These are phyloP conservation scores for Dactylorhiza incarnata DNA, from an alignment of 106 monocot species.

Conservation along the genomic window DNA sequence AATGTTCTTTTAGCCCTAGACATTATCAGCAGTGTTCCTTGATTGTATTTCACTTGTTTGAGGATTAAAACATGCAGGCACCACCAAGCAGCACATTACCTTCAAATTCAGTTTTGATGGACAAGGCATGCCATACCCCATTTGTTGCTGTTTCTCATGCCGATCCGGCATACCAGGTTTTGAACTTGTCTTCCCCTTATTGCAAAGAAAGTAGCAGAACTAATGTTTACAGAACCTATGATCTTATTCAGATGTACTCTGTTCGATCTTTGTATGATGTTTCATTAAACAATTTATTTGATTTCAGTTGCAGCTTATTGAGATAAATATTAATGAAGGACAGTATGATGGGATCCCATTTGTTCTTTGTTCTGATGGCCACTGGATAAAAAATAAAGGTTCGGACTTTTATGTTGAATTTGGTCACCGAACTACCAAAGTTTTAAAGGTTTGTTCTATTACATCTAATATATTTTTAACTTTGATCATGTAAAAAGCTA, in stretches of 20 bases:
- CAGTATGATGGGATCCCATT: conserved; percentile 72
- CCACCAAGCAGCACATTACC: conserved; percentile 51
- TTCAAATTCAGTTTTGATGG: conserved; percentile 48
- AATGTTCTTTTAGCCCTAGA: background rate
- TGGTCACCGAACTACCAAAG: conserved; percentile 17
- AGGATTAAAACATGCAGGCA: conserved; percentile 28
- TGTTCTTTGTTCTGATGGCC: conserved; percentile 53
- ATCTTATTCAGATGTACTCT: background rate
- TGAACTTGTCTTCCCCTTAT: background rate
- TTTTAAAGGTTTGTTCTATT: conserved; percentile 26
- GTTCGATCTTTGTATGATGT: background rate
- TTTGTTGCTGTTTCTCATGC: conserved; percentile 32
- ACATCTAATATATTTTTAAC: conserved; percentile 7
- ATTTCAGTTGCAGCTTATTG: conserved; percentile 26
- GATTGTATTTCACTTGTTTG: background rate
- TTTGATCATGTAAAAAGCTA: background rate
- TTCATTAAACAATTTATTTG: conserved; percentile 2
- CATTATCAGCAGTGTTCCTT: background rate
- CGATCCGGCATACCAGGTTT: conserved; percentile 54
- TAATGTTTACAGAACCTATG: background rate
- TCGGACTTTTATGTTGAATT: conserved; percentile 84
- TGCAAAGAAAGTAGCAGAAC: background rate
- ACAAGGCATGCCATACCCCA: conserved; percentile 65
- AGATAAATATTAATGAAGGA: conserved; percentile 54
- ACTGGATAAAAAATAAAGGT: conserved; percentile 84